Percentiles rank a stretch among this genome's conserved stretches.
Evolutionary conservation across 495 filamentous ascomycete species (phyloP).

Genomic region (Xylaria intraflava): DNA sequence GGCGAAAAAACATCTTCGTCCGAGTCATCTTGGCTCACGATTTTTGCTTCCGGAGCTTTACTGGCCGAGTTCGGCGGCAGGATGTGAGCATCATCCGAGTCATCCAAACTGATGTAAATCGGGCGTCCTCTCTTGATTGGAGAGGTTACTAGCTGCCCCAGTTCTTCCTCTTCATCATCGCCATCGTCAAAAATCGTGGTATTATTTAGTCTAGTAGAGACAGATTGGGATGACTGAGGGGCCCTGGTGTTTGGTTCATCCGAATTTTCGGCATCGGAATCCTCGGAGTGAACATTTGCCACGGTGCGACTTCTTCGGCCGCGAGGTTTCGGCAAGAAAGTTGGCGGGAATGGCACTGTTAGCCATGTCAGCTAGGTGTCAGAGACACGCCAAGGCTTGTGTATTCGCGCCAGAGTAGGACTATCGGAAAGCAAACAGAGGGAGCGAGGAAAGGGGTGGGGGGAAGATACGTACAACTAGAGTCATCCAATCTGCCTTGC

Average conservation of each 20-base stretch:
- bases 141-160: conserved; percentile 4
- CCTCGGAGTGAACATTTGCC: conserved; percentile 12
- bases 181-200: conserved; percentile 8
- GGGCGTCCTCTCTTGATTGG: conserved; percentile 12
- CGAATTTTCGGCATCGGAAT: conserved; percentile 11
- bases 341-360: conserved; percentile 9
- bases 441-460: neutral
- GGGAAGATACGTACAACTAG: conserved; percentile 9
- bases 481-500: conserved; percentile 6
- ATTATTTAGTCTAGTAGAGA: conserved; percentile 17
- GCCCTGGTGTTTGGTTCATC: neutral
- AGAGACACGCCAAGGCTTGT: neutral
- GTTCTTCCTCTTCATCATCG: conserved; percentile 7
- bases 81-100: conserved; percentile 21
- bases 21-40: conserved; percentile 17
- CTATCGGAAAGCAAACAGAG: neutral
- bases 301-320: neutral
- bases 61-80: conserved; percentile 4
- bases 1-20: conserved; percentile 16
- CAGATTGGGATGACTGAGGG: conserved; percentile 19
- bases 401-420: neutral
- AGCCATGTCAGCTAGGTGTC: neutral
- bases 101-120: conserved; percentile 4
- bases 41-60: neutral
- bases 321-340: conserved; percentile 14